These are phyloP conservation scores for Trichoderma brevicompactum DNA, from an alignment of 2,329 filamentous ascomycete genomes.

Conservation along the genomic window DNA sequence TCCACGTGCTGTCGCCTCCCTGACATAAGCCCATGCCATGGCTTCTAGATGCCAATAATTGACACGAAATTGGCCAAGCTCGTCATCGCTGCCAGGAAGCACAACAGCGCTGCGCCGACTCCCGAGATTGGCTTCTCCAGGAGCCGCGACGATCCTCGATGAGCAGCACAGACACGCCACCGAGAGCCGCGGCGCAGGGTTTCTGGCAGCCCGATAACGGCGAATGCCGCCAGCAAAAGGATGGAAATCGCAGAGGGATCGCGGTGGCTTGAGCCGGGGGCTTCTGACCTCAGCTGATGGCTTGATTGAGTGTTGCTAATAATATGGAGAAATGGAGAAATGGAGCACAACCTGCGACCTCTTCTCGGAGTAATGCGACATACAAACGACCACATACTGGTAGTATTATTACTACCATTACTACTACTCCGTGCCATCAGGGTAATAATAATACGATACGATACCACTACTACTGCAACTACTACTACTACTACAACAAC, in stretches of 20 bases:
- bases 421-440: no score
- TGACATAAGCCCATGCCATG: constrained; percentile 7
- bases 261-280: constrained; percentile 2
- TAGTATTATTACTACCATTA: no score
- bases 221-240: background rate
- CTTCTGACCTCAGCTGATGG: constrained; percentile 26
- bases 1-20: constrained; percentile 10
- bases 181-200: background rate
- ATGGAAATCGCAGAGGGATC: background rate
- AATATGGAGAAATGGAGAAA: background rate
- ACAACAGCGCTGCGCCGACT: constrained; percentile 27
- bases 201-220: background rate
- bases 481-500: no score
- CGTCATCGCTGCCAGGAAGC: constrained; percentile 23
- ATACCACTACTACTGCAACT: no score
- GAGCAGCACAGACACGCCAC: background rate
- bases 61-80: constrained; percentile 2
- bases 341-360: no score
- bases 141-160: constrained; percentile 17
- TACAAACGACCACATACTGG: no score
- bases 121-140: constrained; percentile 18
- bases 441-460: no score
- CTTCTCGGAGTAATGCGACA: no score
- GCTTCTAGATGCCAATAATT: background rate
- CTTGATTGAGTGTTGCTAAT: background rate